Base-by-base conservation (phyloP, 2,329 filamentous ascomycete genomes). In the Sphaerulina musiva region DNA sequence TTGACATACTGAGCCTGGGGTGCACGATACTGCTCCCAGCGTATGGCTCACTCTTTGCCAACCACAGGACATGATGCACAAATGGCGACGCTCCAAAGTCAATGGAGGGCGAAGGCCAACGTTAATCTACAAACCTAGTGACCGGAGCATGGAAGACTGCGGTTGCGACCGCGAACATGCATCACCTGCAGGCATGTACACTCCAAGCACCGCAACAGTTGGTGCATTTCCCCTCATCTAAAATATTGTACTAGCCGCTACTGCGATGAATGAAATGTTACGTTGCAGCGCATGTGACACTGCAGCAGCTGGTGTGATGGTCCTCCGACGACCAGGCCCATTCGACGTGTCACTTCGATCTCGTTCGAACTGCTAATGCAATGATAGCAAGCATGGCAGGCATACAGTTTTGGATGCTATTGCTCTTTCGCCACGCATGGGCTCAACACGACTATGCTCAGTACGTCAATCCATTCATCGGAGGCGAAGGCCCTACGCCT, bases 381-480 rank as follows among this genome's bases (percentile, higher is more conserved):
- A 38, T 38, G 34, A 38, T 38, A 38, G 34, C 4, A 31, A 44
- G 12, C 8, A 45, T 45, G 48, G 40, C 50, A 39, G 26, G 41
- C 23, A 20, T 29, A 32, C 29, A 47, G 31, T 20, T 32, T 23
- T 39, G 45, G 8, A 32, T 52, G 26, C 40, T 42, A 17, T 47
- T 48, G 17, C 10, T 48, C 6, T 48, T 43, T 6, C 29, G 40
- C 9, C 36, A 45, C 4, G 47, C 47, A 26, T 29, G 49, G 2
- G 59, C 59, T 8, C 60, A 62, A 39, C 48, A 59, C 45, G 67
- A 75, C 58, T 74, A 70, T 53, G 62, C 72, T 1, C 60, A 72
- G 56, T 73, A 74, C 67, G 76, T 80, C 6, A 76, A 79, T 55
- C 74, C 72, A 0, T 76, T 80, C 51, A 76, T 79, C 44, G 77